phyloP scores from a whole-genome alignment of 306 rosid genomes.

The Vigna angularis region DNA sequence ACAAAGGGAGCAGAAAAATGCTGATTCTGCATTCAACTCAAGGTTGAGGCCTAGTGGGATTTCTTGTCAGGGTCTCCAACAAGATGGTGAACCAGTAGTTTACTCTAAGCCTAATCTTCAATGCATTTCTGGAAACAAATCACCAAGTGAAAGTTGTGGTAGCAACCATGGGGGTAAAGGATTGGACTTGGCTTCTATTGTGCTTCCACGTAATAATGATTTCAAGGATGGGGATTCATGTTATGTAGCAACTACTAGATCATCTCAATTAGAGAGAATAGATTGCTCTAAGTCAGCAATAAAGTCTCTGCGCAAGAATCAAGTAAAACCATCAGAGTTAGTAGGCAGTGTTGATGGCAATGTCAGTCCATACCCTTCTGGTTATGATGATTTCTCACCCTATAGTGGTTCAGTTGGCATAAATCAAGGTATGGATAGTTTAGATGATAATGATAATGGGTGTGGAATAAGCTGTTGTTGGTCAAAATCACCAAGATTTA shows the following conservation, averaged over 20 bases:
- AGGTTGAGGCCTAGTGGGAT: constrained; percentile 46
- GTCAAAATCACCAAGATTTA: constrained; percentile 77
- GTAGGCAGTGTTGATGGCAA: constrained; percentile 48
- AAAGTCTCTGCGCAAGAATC: constrained; percentile 42
- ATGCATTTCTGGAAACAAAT: constrained; percentile 39
- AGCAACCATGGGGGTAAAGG: constrained; percentile 53
- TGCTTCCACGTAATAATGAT: constrained; percentile 46
- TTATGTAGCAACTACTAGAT: constrained; percentile 34
- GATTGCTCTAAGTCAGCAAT: constrained; percentile 41
- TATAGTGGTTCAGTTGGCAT: constrained; percentile 32
- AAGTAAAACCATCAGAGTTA: constrained; percentile 43
- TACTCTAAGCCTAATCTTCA: constrained; percentile 40
- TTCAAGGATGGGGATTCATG: constrained; percentile 56
- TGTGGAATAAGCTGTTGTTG: constrained; percentile 73
- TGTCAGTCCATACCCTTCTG: constrained; percentile 62
- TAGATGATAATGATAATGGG: constrained; percentile 53
- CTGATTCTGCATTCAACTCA: constrained; percentile 52
- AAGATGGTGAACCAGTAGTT: constrained; percentile 41
- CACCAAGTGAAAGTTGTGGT: constrained; percentile 54
- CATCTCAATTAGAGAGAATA: constrained; percentile 50
- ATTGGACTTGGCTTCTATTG: constrained; percentile 44
- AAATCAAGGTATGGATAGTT: constrained; percentile 55
- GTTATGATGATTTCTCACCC: constrained; percentile 50
- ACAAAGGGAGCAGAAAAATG: constrained; percentile 41
- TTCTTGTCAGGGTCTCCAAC: constrained; percentile 41